Evolutionary conservation across 176 grass and related monocot genomes (phyloP).

Genomic region (Canna indica): DNA sequence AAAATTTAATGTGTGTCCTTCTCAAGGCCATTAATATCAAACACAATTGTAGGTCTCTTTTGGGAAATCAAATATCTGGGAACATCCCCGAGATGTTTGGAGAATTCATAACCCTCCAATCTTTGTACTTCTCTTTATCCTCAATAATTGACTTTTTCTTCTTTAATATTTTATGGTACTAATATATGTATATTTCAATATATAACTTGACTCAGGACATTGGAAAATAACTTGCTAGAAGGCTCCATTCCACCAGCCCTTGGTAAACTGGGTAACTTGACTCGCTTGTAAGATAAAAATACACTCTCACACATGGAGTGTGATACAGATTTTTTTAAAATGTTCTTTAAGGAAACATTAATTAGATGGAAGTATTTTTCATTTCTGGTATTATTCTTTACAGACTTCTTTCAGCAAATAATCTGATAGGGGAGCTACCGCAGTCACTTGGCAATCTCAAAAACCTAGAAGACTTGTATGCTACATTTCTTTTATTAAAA

Average conservation of each 20-base stretch:
- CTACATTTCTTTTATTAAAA: background rate
- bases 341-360: too few species aligned
- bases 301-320: background rate
- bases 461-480: slow-evolving; percentile 1
- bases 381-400: background rate
- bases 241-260: background rate
- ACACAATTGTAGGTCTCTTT: slow-evolving; percentile 6
- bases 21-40: background rate
- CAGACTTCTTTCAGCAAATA: slow-evolving; percentile 1
- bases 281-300: background rate
- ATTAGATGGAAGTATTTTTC: too few species aligned
- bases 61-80: slow-evolving; percentile 13
- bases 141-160: background rate
- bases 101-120: background rate
- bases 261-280: background rate
- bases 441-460: background rate
- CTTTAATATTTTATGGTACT: background rate
- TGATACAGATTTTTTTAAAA: too few species aligned
- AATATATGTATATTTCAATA: background rate
- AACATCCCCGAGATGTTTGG: slow-evolving; percentile 1
- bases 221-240: slow-evolving; percentile 1
- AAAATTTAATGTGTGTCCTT: background rate
- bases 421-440: background rate
- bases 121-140: background rate
- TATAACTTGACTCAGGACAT: background rate